These are phyloP conservation scores for Candida dendrica DNA, from an alignment of 805 yeast genomes.

Conservation along the genomic window DNA sequence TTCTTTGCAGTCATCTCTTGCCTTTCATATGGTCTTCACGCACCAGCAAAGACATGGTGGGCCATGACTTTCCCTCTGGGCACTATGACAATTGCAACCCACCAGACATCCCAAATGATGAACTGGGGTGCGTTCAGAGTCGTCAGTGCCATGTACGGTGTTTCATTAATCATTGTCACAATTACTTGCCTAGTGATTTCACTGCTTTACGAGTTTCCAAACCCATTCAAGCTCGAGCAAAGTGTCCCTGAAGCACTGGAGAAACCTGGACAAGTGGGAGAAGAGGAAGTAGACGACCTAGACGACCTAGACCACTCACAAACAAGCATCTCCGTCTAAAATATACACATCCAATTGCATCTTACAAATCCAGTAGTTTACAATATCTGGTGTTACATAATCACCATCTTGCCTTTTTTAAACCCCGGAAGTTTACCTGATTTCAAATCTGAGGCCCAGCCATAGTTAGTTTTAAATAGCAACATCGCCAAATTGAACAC, in stretches of 20 bases:
- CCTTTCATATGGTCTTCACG: conserved; percentile 23
- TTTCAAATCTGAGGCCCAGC: no score
- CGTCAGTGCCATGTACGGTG: conserved; percentile 54
- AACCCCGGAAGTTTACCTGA: no score
- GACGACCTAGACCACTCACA: no score
- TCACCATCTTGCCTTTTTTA: no score
- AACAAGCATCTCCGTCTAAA: no score
- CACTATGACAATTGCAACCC: conserved; percentile 60
- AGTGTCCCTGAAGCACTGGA: background rate
- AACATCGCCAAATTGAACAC: no score
- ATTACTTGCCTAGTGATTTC: background rate
- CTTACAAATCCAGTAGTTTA: no score
- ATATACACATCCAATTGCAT: no score
- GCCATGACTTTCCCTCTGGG: conserved; percentile 88
- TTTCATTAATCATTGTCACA: conserved; percentile 36
- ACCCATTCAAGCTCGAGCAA: background rate
- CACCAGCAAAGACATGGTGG: conserved; percentile 61
- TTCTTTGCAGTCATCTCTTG: conserved; percentile 32
- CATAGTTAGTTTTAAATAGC: no score
- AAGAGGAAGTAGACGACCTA: background rate
- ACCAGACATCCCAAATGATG: conserved; percentile 41
- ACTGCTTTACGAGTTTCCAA: background rate
- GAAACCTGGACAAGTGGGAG: background rate
- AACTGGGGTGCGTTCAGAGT: conserved; percentile 54
- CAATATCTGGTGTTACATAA: no score